A percentile compares a stretch with the other conserved stretches of the same genome.
Conservation (phyloP, 192 early-diverging fungal species). For the Coemansia sp. region DNA sequence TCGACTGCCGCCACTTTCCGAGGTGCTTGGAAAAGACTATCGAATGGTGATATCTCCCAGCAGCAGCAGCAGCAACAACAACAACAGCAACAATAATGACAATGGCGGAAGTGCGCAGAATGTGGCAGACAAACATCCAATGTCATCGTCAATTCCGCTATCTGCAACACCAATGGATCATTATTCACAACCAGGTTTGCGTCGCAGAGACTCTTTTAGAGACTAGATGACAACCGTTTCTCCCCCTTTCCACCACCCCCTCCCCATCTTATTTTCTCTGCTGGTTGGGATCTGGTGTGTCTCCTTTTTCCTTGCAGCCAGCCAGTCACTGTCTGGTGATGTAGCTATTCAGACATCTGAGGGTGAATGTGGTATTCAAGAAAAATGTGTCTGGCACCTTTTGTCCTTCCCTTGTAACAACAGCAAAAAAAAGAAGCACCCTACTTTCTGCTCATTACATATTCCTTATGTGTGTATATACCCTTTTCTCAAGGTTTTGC, state of each 20-base stretch:
- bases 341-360: not conserved
- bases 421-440: too few relatives aligned
- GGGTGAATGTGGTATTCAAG: not conserved
- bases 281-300: not conserved
- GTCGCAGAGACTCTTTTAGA: constrained; percentile 2
- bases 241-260: too few relatives aligned
- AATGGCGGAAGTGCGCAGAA: not conserved
- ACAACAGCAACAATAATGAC: not conserved
- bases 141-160: not conserved
- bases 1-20: constrained; percentile 45
- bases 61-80: not conserved
- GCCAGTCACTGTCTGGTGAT: not conserved
- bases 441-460: too few relatives aligned
- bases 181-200: not conserved
- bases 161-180: constrained; percentile 1
- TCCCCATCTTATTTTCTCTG: not conserved
- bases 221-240: not conserved
- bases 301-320: too few relatives aligned
- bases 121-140: constrained; percentile 1
- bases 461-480: not conserved
- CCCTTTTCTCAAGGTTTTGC: not conserved
- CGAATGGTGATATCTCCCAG: constrained; percentile 29
- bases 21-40: constrained; percentile 49
- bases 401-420: too few relatives aligned
- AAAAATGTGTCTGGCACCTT: not conserved